Conservation (phyloP, 768 basidiomycete species). For the Peribolospora baueri region DNA sequence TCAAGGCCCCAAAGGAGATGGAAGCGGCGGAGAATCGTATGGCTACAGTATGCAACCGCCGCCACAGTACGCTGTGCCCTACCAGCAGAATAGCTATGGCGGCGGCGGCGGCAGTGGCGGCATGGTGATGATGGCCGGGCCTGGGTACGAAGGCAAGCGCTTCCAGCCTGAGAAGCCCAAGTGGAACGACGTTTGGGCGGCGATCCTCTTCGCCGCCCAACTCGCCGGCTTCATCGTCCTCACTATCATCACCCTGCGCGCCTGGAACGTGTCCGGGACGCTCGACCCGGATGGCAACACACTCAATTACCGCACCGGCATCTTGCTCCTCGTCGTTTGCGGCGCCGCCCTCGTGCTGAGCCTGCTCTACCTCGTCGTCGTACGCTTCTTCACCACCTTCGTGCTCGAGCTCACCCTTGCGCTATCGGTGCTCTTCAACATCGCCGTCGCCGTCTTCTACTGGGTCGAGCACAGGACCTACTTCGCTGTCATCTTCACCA, state of each 20-base stretch:
- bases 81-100: too few species aligned
- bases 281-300: neutral
- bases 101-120: too few species aligned
- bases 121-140: too few species aligned
- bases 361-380: conserved; percentile 8
- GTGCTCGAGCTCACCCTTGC: conserved; percentile 12
- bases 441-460: conserved; percentile 1
- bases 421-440: neutral
- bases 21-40: too few species aligned
- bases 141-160: too few species aligned
- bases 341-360: conserved; percentile 11
- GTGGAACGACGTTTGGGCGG: conserved; percentile 12
- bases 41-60: too few species aligned
- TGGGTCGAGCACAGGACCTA: neutral
- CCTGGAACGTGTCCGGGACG: neutral
- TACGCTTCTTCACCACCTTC: conserved; percentile 10
- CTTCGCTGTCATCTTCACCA: conserved; percentile 13
- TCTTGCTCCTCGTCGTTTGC: conserved; percentile 9
- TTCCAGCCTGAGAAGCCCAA: neutral
- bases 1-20: too few species aligned
- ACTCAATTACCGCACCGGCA: conserved; percentile 4
- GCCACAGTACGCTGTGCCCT: too few species aligned
- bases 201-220: conserved; percentile 14
- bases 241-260: conserved; percentile 10
- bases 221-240: conserved; percentile 13